Base-by-base conservation (phyloP, 305 asterid genomes). In the Lippia alba region DNA sequence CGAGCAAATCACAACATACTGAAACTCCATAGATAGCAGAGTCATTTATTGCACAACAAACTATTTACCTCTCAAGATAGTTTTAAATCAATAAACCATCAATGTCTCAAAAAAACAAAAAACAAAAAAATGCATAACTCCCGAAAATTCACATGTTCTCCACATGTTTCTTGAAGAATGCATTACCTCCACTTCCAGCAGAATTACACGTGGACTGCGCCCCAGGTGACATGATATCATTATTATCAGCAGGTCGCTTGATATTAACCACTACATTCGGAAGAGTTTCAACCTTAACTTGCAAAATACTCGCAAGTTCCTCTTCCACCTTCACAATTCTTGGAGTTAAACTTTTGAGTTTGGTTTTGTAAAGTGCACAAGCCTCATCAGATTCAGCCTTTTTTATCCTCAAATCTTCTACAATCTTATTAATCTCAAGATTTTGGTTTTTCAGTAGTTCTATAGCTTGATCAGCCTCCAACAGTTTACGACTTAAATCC, bases 121-220 rank as follows among this genome's bases (percentile, higher is more conserved):
- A 3, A 24, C 5, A 44, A 65, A 16, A 39, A 7, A 65, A 61
- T n/a, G 39, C 17, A 49, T 50, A 18, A 55, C 17, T 34, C 39
- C 3, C 20, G 2, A 39, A 4, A 49, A 1, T 15, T 20, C 36
- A 50, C 14, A 5, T 5, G 18, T 7, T 34, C 53, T 8, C 2
- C 9, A 36, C 12, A 15, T 68, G 82, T 82, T 73, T 75, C 45
- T 6, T 19, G 39, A 36, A 64, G 11, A 50, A 75, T 65, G 61
- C 70, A 61, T 32, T 2, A 61, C 54, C 7, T 24, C 56, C 64
- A 77, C 41, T 53, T 60, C 44, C 77, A 54, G 50, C 4, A 11
- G 72, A 63, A 20, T 49, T 50, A 45, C 18, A 53, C 15, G 73
- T 8, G 16, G 67, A 24, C 54, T 14, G 66, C 53, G 40, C 67